Conservation (phyloP, 1,139 yeast species). For the Hansenula anomala region DNA sequence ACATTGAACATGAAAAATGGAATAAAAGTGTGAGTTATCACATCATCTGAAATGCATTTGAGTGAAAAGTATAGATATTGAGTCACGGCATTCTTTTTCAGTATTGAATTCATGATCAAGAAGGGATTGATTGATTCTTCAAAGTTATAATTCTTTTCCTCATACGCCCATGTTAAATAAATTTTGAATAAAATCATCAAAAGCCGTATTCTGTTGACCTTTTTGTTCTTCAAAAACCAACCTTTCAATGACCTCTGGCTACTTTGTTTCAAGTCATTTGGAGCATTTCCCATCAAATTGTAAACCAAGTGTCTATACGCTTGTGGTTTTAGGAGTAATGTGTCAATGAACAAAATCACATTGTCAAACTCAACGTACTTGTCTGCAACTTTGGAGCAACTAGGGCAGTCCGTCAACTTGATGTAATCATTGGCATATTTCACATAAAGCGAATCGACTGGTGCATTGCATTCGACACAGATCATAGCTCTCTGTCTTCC, state of each 20-base stretch:
- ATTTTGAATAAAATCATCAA: slow-evolving; percentile 82
- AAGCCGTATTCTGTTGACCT: slow-evolving; percentile 45
- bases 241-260: slow-evolving; percentile 8
- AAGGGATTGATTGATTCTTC: slow-evolving; percentile 5
- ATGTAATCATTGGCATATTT: slow-evolving; percentile 76
- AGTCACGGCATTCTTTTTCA: slow-evolving; percentile 39
- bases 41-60: slow-evolving; percentile 57
- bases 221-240: slow-evolving; percentile 25
- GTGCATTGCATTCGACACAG: slow-evolving; percentile 79
- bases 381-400: slow-evolving; percentile 76
- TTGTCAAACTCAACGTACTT: slow-evolving; percentile 89
- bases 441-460: slow-evolving; percentile 62
- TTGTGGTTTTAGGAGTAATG: slow-evolving; percentile 76
- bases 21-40: slow-evolving; percentile 46
- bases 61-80: slow-evolving; percentile 69
- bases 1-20: slow-evolving; percentile 35
- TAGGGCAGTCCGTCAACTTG: slow-evolving; percentile 70
- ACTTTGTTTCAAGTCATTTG: too few species aligned
- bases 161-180: slow-evolving; percentile 87
- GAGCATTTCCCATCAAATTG: slow-evolving; percentile 67
- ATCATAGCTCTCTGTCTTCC: slow-evolving; percentile 44
- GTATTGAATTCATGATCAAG: slow-evolving; percentile 31
- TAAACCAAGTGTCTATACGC: slow-evolving; percentile 88
- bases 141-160: slow-evolving; percentile 48
- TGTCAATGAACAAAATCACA: slow-evolving; percentile 77